phyloP scores from a whole-genome alignment of 129 eudicot genomes.

The Oenanthe sinensis region DNA sequence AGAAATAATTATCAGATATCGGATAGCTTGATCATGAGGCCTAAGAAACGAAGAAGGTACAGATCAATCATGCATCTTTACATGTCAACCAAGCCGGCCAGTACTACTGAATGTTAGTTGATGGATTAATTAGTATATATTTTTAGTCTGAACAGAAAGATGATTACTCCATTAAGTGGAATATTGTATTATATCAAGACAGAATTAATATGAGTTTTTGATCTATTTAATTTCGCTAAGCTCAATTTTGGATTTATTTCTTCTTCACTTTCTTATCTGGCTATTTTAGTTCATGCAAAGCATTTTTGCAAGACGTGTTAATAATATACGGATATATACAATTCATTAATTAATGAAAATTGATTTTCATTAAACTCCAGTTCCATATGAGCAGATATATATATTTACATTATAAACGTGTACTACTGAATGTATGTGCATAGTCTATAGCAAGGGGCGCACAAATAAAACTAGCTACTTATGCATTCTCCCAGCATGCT shows the following conservation, averaged over 20 bases:
- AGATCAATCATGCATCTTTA: not conserved
- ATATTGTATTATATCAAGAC: not conserved
- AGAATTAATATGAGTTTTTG: not conserved
- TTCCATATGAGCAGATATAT: no score
- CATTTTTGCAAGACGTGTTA: no score
- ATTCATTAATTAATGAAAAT: no score
- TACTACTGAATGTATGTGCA: not conserved
- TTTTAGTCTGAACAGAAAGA: not conserved
- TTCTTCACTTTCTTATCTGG: no score
- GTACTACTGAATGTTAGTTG: not conserved
- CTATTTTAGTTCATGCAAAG: no score
- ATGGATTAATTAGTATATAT: not conserved
- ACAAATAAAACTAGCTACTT: not conserved
- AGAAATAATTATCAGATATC: no score
- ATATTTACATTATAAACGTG: no score
- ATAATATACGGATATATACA: no score
- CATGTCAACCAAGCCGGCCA: not conserved
- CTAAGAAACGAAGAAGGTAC: not conserved
- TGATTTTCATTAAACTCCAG: no score
- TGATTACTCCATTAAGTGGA: not conserved
- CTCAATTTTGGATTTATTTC: no score
- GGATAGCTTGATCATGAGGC: not conserved
- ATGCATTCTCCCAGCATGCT: not conserved
- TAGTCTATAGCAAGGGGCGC: not conserved
- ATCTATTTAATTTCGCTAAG: not conserved